Evolutionary conservation across 2,329 filamentous ascomycete genomes (phyloP), one percentile per base, ranked within the genome.

Genomic region (Sporothrix brunneoviolacea): DNA sequence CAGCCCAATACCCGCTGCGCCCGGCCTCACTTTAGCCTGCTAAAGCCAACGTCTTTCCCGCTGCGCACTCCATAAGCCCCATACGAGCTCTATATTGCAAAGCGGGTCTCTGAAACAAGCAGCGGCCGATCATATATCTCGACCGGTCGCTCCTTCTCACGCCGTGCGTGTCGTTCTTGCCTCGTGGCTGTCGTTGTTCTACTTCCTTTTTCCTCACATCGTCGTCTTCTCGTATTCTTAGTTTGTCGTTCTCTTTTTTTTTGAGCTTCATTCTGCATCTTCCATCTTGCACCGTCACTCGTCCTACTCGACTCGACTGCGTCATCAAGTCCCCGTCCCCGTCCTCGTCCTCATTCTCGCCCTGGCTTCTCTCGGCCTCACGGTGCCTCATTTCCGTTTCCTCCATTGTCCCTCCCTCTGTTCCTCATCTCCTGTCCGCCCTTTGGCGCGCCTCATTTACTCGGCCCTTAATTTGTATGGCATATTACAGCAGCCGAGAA

Each of bases 71-170:
- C 18, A n/a, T n/a, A n/a, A n/a, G n/a, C 30, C 45, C 27, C 28
- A 44, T 39, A 39, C 44, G 35, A 52, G 45, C 16, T 49, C 33
- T 27, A 36, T 39, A 44, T 36, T 48, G 43, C n/a, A 18, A 43
- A 44, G 50, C 50, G 50, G 50, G 50, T 48, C 50, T 43, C 45
- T 44, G 45, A 48, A 48, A 48, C 50, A 22, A 40, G 37, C 27
- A 18, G 28, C 19, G 36, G 45, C 15, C 19, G 27, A 41, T 48
- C 47, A 28, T 48, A 48, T 48, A 48, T 48, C 46, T 48, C 46
- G 36, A 39, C 45, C 36, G 21, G 27, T 35, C 45, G 33, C 36
- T 30, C 32, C 12, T 30, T 15, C 12, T 24, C 32, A n/a, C 44
- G 19, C 35, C 32, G 35, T 13, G 19, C 33, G 19, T 27, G 18